Evolutionary conservation across 148 eudicot species (phyloP), one percentile per base, ranked within the genome.

Genomic region (Tetragonia tetragonoides): DNA sequence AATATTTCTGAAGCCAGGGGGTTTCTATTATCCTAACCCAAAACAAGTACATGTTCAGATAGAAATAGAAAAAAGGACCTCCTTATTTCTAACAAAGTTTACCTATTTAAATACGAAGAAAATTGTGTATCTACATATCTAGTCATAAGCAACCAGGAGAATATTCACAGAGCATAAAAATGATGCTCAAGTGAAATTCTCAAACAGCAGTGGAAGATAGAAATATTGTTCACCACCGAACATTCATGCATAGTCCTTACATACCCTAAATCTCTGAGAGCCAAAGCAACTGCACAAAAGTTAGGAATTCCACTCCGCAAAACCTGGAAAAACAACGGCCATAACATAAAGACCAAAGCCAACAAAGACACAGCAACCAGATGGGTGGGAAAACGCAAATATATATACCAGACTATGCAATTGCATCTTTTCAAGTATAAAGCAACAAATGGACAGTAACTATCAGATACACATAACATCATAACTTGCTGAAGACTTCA

Each of bases 281-380:
- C 99, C 79, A 95, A 87, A 83, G 99, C 97, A 81, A 95, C 97
- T 67, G 99, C 99, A 86, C 99, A 95, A 68, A 95, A 95, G 80
- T 92, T 95, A 59, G 99, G 99, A 84, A 95, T 68, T 53, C 99
- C 97, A 67, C 97, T 95, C 81, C 97, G 87, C 90, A 91, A 84
- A 68, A 95, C 99, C 99, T 95, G 90, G 68, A 37, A 75, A 78
- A 57, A 65, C 18, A 24, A 79, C 40, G 20, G 53, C 21, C 71
- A 34, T 12, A 46, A 20, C 71, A 44, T 20, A 62, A 23, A 7
- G 40, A 76, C 6, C 17, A 54, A 42, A 37, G 21, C 54, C 21
- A 34, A 69, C n/a, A 6, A 38, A 4, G 56, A 54, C 39, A 24
- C 7, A 39, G 23, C 72, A 3, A 65, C 38, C 68, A 6, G 37